phyloP scores from a whole-genome alignment of 805 yeast genomes.

The Myxozyma melibiosi region DNA sequence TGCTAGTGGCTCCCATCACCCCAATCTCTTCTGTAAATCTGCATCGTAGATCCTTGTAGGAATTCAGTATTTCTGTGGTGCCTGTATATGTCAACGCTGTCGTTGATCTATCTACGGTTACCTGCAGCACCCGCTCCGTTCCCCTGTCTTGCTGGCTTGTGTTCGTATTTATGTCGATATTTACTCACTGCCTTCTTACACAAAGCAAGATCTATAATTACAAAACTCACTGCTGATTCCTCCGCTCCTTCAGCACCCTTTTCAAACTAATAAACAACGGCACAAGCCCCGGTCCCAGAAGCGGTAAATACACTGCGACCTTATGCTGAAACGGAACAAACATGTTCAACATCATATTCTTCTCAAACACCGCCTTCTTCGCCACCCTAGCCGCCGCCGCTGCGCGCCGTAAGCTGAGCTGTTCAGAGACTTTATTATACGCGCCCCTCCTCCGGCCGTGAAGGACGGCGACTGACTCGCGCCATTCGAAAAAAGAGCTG shows the following conservation, averaged over 20 bases:
- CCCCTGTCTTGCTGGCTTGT: too few species aligned
- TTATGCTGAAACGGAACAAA: slow-evolving; percentile 96
- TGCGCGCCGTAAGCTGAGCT: slow-evolving; percentile 36
- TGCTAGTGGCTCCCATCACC: too few species aligned
- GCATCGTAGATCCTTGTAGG: too few species aligned
- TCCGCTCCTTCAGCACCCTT: slow-evolving; percentile 37
- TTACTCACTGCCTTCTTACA: not conserved
- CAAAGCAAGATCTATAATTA: not conserved
- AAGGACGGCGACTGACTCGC: slow-evolving; percentile 43
- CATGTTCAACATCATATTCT: slow-evolving; percentile 92
- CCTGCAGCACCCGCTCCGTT: too few species aligned
- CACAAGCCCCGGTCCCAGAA: slow-evolving; percentile 80
- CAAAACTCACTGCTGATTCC: not conserved
- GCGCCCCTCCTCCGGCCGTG: not conserved
- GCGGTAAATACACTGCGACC: slow-evolving; percentile 88
- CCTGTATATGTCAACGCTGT: too few species aligned
- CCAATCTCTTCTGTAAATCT: too few species aligned
- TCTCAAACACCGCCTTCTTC: slow-evolving; percentile 82
- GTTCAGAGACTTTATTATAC: slow-evolving; percentile 2
- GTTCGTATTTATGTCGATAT: too few species aligned
- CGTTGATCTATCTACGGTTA: too few species aligned
- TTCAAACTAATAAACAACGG: slow-evolving; percentile 49
- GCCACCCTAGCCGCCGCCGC: slow-evolving; percentile 64
- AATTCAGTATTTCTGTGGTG: too few species aligned
- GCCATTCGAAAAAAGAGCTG: slow-evolving; percentile 51